phyloP scores from a whole-genome alignment of 1,139 yeast genomes.

The Candida frijolesensis region DNA sequence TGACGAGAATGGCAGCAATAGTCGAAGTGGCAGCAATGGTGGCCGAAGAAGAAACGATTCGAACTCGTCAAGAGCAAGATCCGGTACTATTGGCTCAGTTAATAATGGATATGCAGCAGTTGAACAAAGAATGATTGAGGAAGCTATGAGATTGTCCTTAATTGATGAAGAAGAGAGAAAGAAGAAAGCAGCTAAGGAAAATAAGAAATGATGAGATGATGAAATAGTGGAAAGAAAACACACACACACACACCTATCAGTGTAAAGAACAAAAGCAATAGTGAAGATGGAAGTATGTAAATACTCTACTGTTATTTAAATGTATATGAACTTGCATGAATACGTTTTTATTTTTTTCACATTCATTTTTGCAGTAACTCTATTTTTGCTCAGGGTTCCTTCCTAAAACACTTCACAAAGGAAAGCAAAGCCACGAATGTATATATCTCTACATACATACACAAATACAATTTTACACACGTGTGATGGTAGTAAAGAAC shows the following conservation, averaged over 20 bases:
- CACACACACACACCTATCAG: too few relatives aligned
- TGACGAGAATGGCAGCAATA: conserved; percentile 17
- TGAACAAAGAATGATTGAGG: conserved; percentile 82
- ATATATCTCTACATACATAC: too few relatives aligned
- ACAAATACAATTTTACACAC: background rate
- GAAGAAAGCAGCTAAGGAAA: conserved; percentile 23
- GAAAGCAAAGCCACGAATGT: too few relatives aligned
- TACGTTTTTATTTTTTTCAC: too few relatives aligned
- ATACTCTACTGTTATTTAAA: too few relatives aligned
- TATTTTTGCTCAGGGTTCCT: too few relatives aligned
- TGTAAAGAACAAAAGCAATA: background rate
- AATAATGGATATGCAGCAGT: conserved; percentile 29
- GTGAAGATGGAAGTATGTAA: background rate
- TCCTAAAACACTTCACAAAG: too few relatives aligned
- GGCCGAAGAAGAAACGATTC: conserved; percentile 18
- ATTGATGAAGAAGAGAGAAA: conserved; percentile 66
- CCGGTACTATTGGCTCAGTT: background rate
- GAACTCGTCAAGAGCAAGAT: conserved; percentile 9
- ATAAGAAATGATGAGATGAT: background rate
- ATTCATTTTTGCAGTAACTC: too few relatives aligned
- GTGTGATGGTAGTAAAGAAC: background rate
- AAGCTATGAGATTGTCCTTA: conserved; percentile 74
- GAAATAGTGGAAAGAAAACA: background rate
- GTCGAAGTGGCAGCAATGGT: conserved; percentile 2
- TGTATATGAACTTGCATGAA: too few relatives aligned